These are phyloP conservation scores for Rhodamnia rubescens DNA, from an alignment of 345 rosid genomes.

Conservation along the genomic window DNA sequence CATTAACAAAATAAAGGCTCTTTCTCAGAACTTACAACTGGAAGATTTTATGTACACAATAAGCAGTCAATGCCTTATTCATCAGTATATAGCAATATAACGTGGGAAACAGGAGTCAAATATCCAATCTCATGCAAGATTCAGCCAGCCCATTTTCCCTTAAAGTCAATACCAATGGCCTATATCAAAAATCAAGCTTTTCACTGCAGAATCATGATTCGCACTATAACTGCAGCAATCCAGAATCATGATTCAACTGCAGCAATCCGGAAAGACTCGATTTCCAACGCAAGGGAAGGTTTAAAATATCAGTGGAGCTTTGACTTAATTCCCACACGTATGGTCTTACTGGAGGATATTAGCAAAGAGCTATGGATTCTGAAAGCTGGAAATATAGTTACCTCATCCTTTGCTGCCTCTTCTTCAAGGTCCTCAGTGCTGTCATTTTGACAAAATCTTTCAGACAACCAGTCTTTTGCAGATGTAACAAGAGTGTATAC, in stretches of 20 bases:
- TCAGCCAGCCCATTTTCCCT: not conserved
- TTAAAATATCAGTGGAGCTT: not conserved
- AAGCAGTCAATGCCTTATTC: not conserved
- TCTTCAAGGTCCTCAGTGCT: constrained; percentile 26
- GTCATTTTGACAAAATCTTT: constrained; percentile 54
- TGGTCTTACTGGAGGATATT: not conserved
- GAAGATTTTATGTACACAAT: not conserved
- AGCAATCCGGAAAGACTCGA: not conserved
- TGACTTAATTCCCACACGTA: not conserved
- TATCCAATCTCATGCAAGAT: not conserved
- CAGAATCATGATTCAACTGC: not conserved
- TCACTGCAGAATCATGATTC: not conserved
- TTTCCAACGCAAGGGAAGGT: not conserved
- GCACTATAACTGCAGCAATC: not conserved
- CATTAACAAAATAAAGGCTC: not conserved
- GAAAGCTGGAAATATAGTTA: constrained; percentile 19
- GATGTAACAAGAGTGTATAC: constrained; percentile 78
- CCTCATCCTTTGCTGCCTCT: constrained; percentile 77
- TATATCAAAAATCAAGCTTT: not conserved
- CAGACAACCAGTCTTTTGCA: constrained; percentile 90
- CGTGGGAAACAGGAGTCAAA: not conserved
- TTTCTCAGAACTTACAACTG: not conserved
- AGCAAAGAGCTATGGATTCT: not conserved
- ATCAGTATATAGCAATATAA: not conserved
- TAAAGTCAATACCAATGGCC: not conserved